Evolutionary conservation across 2,329 filamentous ascomycete genomes (phyloP), one percentile per base, ranked within the genome.

Genomic region (Knufia petricola): DNA sequence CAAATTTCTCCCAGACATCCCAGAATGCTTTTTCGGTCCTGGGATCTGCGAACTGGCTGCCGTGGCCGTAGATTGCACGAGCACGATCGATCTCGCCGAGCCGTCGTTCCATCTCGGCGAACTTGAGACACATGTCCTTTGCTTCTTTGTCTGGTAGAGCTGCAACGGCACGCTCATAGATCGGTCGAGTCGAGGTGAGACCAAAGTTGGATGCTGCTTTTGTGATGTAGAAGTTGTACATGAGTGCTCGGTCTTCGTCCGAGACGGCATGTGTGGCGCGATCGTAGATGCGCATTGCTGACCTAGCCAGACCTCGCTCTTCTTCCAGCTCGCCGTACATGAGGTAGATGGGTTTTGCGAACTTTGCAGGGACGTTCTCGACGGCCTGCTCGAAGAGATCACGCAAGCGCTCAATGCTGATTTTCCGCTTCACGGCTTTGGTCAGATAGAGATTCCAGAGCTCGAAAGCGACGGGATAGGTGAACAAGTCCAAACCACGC

Each of bases 201-300:
- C 94, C 92, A 61, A 98, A 98, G 68, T 98, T 98, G 17, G 88
- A 94, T 1, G 92, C 92, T 0, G 89, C 95, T 66, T 98, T 96
- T 50, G 90, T 96, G 63, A 98, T 95, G 72, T 98, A 98, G 64
- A 96, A 95, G 66, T 95, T 92, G 72, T 95, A 98, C 89, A 98
- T 95, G 60, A 95, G 88, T 52, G 89, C 83, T 46, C 88, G 78
- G 65, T 98, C 90, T 61, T 95, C 90, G 61, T 98, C 92, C 12
- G 87, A 84, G 2, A 98, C 94, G 10, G 90, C 89, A 26, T 92
- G 81, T 3, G 92, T 98, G 6, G 92, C 92, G 50, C 92, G 84
- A 69, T 98, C 94, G 67, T 98, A 98, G 58, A 98, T 98, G 51
- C 92, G 85, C 92, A 98, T 98, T 1, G 94, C 94, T 64, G 96